These are phyloP conservation scores for Aspergillus melleus DNA, from an alignment of 2,329 filamentous ascomycete genomes.

Conservation along the genomic window DNA sequence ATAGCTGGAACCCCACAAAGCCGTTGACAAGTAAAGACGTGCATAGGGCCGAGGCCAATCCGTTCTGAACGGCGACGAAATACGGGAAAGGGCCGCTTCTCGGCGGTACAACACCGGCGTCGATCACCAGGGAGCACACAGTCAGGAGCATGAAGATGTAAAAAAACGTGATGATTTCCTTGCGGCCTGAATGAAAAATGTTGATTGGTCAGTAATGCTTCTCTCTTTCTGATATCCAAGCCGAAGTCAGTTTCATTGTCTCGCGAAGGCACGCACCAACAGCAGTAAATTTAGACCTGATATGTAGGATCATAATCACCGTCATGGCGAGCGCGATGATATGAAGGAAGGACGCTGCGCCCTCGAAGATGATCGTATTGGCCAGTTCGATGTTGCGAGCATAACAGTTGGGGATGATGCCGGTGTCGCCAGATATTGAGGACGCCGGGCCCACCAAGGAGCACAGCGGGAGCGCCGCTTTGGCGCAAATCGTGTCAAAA, in stretches of 20 bases:
- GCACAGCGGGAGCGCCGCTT: constrained; percentile 83
- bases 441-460: constrained; percentile 70
- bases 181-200: constrained; percentile 53
- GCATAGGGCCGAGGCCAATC: constrained; percentile 79
- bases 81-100: constrained; percentile 80
- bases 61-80: constrained; percentile 85
- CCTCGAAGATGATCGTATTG: constrained; percentile 98
- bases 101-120: constrained; percentile 87
- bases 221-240: neutral
- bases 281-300: constrained; percentile 95
- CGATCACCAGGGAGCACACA: constrained; percentile 82
- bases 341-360: constrained; percentile 86
- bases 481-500: constrained; percentile 82
- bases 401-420: constrained; percentile 89
- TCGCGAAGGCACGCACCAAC: constrained; percentile 65
- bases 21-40: constrained; percentile 93
- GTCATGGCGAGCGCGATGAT: constrained; percentile 90
- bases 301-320: constrained; percentile 94
- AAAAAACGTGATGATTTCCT: constrained; percentile 85
- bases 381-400: constrained; percentile 92
- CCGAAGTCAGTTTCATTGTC: neutral
- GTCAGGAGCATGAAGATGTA: constrained; percentile 93
- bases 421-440: constrained; percentile 66
- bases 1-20: constrained; percentile 96
- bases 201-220: constrained; percentile 1